Evolutionary conservation across 208 protist genomes (phyloP).

Genomic region (Leptomonas pyrrhocoris): DNA sequence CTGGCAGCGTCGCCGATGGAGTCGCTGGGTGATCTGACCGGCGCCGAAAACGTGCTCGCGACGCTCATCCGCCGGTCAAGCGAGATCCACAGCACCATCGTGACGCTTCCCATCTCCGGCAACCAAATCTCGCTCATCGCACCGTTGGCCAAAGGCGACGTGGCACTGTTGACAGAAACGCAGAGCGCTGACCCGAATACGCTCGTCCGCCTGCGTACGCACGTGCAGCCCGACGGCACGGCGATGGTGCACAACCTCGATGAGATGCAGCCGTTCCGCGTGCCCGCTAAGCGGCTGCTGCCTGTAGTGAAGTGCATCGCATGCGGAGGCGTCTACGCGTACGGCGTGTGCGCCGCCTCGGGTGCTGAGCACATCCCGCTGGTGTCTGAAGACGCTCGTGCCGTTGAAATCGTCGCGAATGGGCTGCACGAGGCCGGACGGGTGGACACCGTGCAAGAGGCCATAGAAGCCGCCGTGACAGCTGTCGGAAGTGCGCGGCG

Average conservation of each 20-base stretch:
- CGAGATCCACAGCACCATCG: conserved; percentile 38
- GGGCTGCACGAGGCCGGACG: conserved; percentile 10
- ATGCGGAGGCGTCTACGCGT: conserved; percentile 45
- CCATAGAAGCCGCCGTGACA: conserved; percentile 22
- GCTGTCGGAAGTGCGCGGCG: conserved; percentile 24
- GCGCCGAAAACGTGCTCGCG: conserved; percentile 49
- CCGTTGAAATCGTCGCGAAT: conserved; percentile 40
- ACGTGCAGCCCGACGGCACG: conserved; percentile 33
- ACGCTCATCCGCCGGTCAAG: conserved; percentile 37
- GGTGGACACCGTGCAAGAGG: conserved; percentile 5
- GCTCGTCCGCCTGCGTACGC: conserved; percentile 35
- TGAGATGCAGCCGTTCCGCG: conserved; percentile 29
- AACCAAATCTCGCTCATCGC: conserved; percentile 13
- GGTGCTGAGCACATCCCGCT: conserved; percentile 35
- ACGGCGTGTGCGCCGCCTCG: conserved; percentile 25
- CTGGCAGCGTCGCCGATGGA: conserved; percentile 55
- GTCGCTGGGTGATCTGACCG: conserved; percentile 42
- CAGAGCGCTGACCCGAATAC: conserved; percentile 26
- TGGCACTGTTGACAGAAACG: conserved; percentile 45
- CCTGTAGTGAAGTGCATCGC: conserved; percentile 52
- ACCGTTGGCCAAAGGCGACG: conserved; percentile 37
- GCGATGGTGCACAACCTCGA: conserved; percentile 32
- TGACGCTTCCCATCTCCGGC: conserved; percentile 42
- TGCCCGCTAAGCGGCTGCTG: conserved; percentile 42
- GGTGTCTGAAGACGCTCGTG: conserved; percentile 40